A percentile compares a stretch with the other conserved stretches of the same genome.
These are phyloP conservation scores for Moricandia arvensis DNA, from an alignment of 345 rosid species.

Conservation along the genomic window DNA sequence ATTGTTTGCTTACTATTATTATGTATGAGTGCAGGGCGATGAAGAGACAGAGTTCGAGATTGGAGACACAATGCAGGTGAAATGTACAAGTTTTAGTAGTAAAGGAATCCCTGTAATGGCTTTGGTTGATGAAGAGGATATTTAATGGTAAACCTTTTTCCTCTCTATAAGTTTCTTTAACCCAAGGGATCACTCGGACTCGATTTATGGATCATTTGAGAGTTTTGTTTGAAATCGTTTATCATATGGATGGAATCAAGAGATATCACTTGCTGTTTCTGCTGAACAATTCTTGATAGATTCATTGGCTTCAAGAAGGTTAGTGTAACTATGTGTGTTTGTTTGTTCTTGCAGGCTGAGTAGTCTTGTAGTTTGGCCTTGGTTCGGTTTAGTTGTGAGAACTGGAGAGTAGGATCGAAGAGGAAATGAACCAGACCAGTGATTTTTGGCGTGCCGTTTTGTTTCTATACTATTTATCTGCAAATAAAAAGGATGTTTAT, in stretches of 20 bases:
- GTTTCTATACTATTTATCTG: background rate
- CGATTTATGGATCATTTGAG: background rate
- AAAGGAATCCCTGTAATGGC: slow-evolving; percentile 83
- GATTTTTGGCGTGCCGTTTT: slow-evolving; percentile 10
- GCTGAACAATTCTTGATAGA: background rate
- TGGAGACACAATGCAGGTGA: slow-evolving; percentile 62
- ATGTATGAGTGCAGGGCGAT: slow-evolving; percentile 42
- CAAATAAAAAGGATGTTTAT: no score
- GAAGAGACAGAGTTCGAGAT: slow-evolving; percentile 44
- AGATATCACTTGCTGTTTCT: background rate
- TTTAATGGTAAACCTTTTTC: slow-evolving; percentile 12
- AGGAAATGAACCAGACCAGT: slow-evolving; percentile 3
- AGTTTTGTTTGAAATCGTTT: slow-evolving; percentile 4
- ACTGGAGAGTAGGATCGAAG: background rate
- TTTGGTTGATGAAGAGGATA: slow-evolving; percentile 44
- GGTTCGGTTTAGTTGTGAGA: background rate
- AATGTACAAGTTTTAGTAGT: slow-evolving; percentile 67
- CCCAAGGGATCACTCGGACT: background rate
- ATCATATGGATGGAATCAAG: slow-evolving; percentile 3
- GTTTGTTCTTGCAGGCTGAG: slow-evolving; percentile 6
- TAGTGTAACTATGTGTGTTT: background rate
- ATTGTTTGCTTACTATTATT: slow-evolving; percentile 6
- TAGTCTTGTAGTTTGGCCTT: slow-evolving; percentile 6
- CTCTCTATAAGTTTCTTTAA: background rate
- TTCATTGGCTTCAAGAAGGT: slow-evolving; percentile 8